phyloP scores from a whole-genome alignment of 2,329 filamentous ascomycete genomes.

The Alternaria solani region DNA sequence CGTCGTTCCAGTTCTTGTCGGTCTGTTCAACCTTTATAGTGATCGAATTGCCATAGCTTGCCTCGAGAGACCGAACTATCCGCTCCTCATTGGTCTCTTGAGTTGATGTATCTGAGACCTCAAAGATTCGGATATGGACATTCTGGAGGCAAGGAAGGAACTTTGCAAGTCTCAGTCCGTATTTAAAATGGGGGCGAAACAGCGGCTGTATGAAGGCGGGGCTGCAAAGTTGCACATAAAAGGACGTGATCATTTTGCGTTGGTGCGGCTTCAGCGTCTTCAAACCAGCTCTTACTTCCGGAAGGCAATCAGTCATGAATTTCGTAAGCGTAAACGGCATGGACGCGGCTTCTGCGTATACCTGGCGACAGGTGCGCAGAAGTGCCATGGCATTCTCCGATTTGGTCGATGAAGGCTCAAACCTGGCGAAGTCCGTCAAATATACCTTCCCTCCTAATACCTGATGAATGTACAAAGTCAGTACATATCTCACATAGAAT shows the following conservation, averaged over 20 bases:
- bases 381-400: neutral
- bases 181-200: too few species aligned
- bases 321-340: constrained; percentile 5
- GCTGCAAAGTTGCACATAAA: neutral
- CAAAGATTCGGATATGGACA: neutral
- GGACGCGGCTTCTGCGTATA: constrained; percentile 16
- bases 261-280: neutral
- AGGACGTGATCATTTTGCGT: neutral
- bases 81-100: neutral
- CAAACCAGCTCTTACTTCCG: neutral
- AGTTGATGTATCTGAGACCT: neutral
- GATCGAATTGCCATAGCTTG: neutral
- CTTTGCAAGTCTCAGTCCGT: neutral
- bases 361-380: constrained; percentile 20
- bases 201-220: neutral
- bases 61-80: neutral
- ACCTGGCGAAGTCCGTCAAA: neutral
- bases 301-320: neutral
- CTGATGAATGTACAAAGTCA: neutral
- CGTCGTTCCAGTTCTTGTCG: neutral
- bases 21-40: neutral
- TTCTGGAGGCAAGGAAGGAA: neutral
- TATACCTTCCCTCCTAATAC: constrained; percentile 18
- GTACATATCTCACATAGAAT: neutral
- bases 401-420: neutral